Conservation (phyloP, 2,329 filamentous ascomycete genomes). For the Colletotrichum chlorophyti region DNA sequence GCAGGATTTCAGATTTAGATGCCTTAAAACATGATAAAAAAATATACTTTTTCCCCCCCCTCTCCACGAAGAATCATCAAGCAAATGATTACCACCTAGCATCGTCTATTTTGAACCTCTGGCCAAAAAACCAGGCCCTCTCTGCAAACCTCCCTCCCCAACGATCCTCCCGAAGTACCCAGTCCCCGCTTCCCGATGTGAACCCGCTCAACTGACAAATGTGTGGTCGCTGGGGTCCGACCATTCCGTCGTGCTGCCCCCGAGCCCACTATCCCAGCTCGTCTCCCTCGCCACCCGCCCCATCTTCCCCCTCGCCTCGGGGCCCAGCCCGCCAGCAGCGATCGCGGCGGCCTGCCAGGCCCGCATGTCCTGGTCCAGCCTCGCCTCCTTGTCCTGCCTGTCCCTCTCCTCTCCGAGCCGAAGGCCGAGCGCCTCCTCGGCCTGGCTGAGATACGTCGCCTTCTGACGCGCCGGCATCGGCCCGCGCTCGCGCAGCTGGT, state of each 20-base stretch:
- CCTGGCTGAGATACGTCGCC: neutral
- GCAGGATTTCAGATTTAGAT: neutral
- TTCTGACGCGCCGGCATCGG: neutral
- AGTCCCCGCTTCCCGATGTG: too few species aligned
- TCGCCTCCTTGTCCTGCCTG: conserved; percentile 9
- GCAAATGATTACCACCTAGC: neutral
- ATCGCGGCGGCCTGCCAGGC: neutral
- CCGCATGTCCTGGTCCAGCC: conserved; percentile 6
- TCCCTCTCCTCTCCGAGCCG: conserved; percentile 24
- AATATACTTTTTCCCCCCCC: neutral
- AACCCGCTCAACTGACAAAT: conserved; percentile 10
- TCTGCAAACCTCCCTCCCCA: too few species aligned
- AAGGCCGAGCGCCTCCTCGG: conserved; percentile 27
- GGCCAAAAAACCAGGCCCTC: too few species aligned
- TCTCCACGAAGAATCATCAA: neutral
- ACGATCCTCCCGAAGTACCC: too few species aligned
- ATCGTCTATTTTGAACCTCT: neutral
- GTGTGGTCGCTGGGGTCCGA: conserved; percentile 12
- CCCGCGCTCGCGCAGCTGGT: neutral
- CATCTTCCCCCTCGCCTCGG: neutral
- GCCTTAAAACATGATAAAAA: neutral
- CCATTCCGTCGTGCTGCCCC: conserved; percentile 3
- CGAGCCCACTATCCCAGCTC: conserved; percentile 28
- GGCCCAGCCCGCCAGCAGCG: neutral
- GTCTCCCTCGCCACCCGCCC: neutral